Conservation (phyloP, 2,329 filamentous ascomycete genomes). For the Aspergillus sp. region DNA sequence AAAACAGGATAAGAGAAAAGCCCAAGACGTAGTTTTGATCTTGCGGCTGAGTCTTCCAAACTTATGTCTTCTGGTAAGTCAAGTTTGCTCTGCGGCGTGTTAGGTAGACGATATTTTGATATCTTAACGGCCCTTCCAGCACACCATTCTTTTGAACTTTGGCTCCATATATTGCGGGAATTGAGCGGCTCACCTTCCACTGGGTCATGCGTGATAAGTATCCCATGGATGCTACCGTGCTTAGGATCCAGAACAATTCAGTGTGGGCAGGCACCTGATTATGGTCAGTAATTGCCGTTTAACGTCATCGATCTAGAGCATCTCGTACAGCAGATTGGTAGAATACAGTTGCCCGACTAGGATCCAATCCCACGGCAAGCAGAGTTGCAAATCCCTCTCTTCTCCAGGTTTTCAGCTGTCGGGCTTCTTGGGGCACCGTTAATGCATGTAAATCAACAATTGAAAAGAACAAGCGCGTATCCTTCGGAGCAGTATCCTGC, state of each 20-base stretch:
- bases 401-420: conserved; percentile 62
- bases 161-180: not conserved
- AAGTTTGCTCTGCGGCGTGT: conserved; percentile 65
- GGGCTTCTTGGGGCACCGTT: conserved; percentile 69
- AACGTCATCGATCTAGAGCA: not conserved
- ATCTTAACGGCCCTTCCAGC: not conserved
- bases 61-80: conserved; percentile 60
- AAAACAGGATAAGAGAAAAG: conserved; percentile 95
- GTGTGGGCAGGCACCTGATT: conserved; percentile 70
- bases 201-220: conserved; percentile 99
- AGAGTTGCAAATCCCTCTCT: conserved; percentile 76
- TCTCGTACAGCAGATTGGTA: conserved; percentile 71
- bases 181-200: conserved; percentile 73
- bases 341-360: conserved; percentile 75
- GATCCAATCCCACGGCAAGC: conserved; percentile 79
- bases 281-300: conserved; percentile 4
- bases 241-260: conserved; percentile 96
- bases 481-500: conserved; percentile 61
- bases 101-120: not conserved
- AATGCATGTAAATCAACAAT: conserved; percentile 94
- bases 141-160: not conserved
- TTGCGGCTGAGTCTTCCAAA: conserved; percentile 57
- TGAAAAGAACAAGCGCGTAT: conserved; percentile 72
- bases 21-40: conserved; percentile 73
- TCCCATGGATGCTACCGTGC: conserved; percentile 85